phyloP scores from a whole-genome alignment of 208 protist species.

The Trypanosoma melophagium region DNA sequence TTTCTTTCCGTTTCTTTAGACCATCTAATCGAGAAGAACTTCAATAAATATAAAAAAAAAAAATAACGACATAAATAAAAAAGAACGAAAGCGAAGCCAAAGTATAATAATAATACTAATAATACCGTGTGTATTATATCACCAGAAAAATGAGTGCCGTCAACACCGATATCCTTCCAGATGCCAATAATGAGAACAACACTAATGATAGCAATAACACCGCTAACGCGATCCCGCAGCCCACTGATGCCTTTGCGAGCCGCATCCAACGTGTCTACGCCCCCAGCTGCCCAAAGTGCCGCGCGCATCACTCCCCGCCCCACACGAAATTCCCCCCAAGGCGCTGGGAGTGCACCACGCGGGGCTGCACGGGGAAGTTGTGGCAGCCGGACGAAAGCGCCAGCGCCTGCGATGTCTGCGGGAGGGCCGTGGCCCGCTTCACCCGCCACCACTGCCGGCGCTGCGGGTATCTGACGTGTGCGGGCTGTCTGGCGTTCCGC shows the following conservation, averaged over 20 bases:
- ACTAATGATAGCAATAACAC: not conserved
- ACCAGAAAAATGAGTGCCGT: no score
- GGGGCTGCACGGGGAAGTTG: constrained; percentile 16
- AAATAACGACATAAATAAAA: no score
- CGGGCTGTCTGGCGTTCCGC: constrained; percentile 12
- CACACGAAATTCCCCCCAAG: constrained; percentile 6
- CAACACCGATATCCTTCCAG: no score
- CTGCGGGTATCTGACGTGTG: constrained; percentile 28
- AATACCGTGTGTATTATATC: no score
- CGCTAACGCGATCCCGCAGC: not conserved
- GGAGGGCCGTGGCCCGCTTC: constrained; percentile 1
- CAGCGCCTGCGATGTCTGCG: constrained; percentile 19
- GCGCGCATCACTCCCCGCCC: constrained; percentile 6
- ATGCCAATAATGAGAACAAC: not conserved
- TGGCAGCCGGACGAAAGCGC: constrained; percentile 28
- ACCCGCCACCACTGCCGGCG: constrained; percentile 34
- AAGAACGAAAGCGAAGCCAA: no score
- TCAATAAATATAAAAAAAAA: no score
- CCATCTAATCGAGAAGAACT: no score
- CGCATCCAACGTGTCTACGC: constrained; percentile 11
- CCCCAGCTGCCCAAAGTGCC: constrained; percentile 13
- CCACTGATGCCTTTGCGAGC: not conserved
- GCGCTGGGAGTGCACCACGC: constrained; percentile 20
- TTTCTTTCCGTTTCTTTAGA: no score
- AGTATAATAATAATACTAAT: no score